These are phyloP conservation scores for Rosa persica DNA, from an alignment of 306 rosid genomes.

Conservation along the genomic window DNA sequence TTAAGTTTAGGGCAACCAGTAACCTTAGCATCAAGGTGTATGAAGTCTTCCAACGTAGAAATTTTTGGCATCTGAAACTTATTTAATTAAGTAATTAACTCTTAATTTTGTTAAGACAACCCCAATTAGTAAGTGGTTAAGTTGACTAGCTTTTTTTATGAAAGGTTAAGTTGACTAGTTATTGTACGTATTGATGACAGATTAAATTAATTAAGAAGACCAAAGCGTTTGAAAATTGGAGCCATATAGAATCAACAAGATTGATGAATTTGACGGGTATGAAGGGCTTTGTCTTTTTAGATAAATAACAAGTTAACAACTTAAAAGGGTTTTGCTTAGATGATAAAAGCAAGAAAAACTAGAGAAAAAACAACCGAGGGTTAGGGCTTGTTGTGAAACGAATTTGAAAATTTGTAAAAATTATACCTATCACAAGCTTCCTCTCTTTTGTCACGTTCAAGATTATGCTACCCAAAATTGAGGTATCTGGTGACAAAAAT, in stretches of 20 bases:
- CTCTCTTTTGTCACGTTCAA: background rate
- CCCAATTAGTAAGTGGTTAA: background rate
- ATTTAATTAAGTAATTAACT: background rate
- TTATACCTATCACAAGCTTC: background rate
- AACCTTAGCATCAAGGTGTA: background rate
- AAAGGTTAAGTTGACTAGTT: background rate
- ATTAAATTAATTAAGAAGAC: background rate
- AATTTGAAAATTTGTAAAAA: no score
- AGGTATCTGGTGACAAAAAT: no score
- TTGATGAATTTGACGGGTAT: background rate
- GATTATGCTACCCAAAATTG: background rate
- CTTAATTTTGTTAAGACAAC: background rate
- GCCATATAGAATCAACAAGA: background rate
- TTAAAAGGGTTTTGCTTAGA: background rate
- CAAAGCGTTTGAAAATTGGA: conserved; percentile 1
- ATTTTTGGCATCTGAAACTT: background rate
- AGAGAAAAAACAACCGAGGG: background rate
- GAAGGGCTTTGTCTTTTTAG: background rate
- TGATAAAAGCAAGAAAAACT: background rate
- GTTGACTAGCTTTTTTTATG: background rate
- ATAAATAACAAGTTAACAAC: background rate
- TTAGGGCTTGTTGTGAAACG: background rate
- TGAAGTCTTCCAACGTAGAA: conserved; percentile 19
- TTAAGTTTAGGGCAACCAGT: background rate
- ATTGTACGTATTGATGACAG: background rate